Evolutionary conservation across 805 yeast genomes (phyloP).

Genomic region (Saturnispora diversa): DNA sequence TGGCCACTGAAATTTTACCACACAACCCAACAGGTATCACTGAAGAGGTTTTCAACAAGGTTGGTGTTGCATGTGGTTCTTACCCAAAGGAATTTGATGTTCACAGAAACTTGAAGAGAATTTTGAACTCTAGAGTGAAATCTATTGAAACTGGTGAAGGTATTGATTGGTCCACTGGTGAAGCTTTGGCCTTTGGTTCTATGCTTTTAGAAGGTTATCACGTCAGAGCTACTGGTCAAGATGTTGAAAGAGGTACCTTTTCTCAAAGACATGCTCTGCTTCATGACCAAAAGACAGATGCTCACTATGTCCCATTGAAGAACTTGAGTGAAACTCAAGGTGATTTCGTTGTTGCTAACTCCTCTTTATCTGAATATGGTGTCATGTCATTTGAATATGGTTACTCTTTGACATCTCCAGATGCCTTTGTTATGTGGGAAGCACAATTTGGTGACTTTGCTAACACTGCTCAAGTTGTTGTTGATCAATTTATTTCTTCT

Average conservation of each 20-base stretch:
- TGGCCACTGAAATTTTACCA: conserved; percentile 91
- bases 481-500: conserved; percentile 93
- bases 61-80: conserved; percentile 71
- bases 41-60: conserved; percentile 58
- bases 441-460: conserved; percentile 99
- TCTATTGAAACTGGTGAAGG: conserved; percentile 78
- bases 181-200: conserved; percentile 95
- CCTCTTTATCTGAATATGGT: conserved; percentile 97
- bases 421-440: conserved; percentile 96
- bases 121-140: conserved; percentile 79
- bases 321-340: conserved; percentile 75
- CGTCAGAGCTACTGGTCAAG: conserved; percentile 97
- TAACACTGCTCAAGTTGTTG: conserved; percentile 96
- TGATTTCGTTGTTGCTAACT: conserved; percentile 81
- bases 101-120: conserved; percentile 94
- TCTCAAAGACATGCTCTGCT: conserved; percentile 98
- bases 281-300: conserved; percentile 89
- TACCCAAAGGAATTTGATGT: conserved; percentile 85
- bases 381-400: conserved; percentile 99
- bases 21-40: conserved; percentile 92
- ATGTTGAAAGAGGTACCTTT: conserved; percentile 99
- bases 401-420: conserved; percentile 95
- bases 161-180: conserved; percentile 99
- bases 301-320: conserved; percentile 77
- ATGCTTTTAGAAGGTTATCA: conserved; percentile 88